Evolutionary conservation across 495 filamentous ascomycete genomes (phyloP).

Genomic region (Daldinia childiae): DNA sequence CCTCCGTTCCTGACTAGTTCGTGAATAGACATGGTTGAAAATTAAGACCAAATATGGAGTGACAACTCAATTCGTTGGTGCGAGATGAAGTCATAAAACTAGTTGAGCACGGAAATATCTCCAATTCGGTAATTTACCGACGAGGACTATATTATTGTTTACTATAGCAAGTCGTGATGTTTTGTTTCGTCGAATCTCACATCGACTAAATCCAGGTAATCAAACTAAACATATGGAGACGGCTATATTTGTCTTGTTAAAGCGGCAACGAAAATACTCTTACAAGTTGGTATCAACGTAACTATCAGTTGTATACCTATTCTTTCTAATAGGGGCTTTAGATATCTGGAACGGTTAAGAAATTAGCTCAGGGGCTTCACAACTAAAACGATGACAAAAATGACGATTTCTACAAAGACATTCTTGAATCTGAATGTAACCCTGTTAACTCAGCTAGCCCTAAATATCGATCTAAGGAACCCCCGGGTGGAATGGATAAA

Average conservation of each 20-base stretch:
- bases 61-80: not conserved
- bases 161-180: not conserved
- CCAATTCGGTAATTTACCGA: not conserved
- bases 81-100: not conserved
- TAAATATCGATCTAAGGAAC: slow-evolving; percentile 23
- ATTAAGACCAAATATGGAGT: not conserved
- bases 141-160: not conserved
- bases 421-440: slow-evolving; percentile 33
- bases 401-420: slow-evolving; percentile 18
- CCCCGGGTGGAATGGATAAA: not conserved
- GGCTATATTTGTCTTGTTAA: not conserved
- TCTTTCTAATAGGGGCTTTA: not conserved
- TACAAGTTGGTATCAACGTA: not conserved
- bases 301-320: not conserved
- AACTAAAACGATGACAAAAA: not conserved
- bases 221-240: not conserved
- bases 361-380: slow-evolving; percentile 18
- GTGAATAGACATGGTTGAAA: not conserved
- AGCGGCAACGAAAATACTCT: not conserved
- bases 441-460: slow-evolving; percentile 2
- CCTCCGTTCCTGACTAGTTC: not conserved
- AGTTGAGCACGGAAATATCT: not conserved
- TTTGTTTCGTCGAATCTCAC: not conserved
- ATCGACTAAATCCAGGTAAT: not conserved
- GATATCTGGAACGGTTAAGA: slow-evolving; percentile 13